These are phyloP conservation scores for Hypoxylon sp. DNA, from an alignment of 2,329 filamentous ascomycete species.

Conservation along the genomic window DNA sequence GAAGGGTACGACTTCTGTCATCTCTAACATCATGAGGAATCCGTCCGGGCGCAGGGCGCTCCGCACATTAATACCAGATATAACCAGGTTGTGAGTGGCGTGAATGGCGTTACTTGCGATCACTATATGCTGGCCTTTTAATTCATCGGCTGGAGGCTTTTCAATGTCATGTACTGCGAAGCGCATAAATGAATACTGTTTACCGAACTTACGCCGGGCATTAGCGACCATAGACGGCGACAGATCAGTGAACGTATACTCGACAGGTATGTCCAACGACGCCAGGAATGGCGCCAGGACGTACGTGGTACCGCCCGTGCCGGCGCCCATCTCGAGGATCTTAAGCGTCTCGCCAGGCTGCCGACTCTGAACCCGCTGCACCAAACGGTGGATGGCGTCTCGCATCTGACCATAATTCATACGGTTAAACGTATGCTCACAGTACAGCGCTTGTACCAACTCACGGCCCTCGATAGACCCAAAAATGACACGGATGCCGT, in stretches of 20 bases:
- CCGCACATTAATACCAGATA: conserved; percentile 47
- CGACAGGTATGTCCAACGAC: conserved; percentile 41
- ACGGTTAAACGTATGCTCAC: conserved; percentile 54
- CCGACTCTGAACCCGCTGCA: conserved; percentile 14
- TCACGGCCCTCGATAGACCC: conserved; percentile 52
- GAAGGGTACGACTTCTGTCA: conserved; percentile 50
- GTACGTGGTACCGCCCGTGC: conserved; percentile 56
- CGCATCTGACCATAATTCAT: conserved; percentile 51
- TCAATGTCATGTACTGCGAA: conserved; percentile 53
- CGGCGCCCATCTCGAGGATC: conserved; percentile 55
- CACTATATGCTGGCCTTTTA: conserved; percentile 52
- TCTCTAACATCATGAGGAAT: conserved; percentile 54
- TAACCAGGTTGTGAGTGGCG: conserved; percentile 50
- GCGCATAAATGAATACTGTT: conserved; percentile 48
- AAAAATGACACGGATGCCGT: conserved; percentile 57
- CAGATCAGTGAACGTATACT: conserved; percentile 59
- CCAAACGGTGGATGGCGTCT: conserved; percentile 48
- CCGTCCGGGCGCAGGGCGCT: conserved; percentile 53
- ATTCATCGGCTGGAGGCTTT: conserved; percentile 36
- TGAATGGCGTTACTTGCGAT: conserved; percentile 56
- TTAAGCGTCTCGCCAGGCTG: conserved; percentile 36
- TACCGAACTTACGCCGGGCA: conserved; percentile 45
- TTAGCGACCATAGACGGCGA: conserved; percentile 50
- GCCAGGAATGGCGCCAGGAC: conserved; percentile 28
- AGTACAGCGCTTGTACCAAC: conserved; percentile 55